A percentile compares a stretch with the other conserved stretches of the same genome.
Conservation (phyloP, 345 rosid species). For the Linum tenue region DNA sequence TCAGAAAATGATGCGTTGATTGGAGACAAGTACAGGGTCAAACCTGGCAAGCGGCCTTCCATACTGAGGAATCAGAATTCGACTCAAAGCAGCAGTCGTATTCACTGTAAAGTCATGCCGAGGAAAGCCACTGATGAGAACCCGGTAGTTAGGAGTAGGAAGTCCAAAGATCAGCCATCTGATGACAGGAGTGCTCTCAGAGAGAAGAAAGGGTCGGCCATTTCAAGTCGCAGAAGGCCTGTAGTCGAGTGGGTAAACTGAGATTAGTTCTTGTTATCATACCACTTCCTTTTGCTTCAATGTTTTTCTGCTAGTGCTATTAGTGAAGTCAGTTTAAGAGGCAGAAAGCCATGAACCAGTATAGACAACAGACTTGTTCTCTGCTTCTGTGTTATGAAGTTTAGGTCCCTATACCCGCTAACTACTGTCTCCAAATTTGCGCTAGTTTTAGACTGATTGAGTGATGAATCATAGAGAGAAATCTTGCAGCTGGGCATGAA, state of each 20-base stretch:
- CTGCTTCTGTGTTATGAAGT: no score
- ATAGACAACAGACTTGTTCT: no score
- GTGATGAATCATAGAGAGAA: no score
- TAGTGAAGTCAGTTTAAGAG: background rate
- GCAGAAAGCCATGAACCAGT: background rate
- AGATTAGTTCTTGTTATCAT: background rate
- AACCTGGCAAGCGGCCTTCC: constrained; percentile 13
- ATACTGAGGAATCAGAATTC: constrained; percentile 22
- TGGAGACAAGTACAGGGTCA: constrained; percentile 31
- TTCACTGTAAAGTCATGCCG: constrained; percentile 16
- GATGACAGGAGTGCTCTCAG: constrained; percentile 15
- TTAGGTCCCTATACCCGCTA: no score
- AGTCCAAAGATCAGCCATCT: constrained; percentile 16
- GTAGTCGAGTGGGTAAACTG: background rate
- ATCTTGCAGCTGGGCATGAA: no score
- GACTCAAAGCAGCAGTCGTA: constrained; percentile 24
- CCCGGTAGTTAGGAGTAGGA: constrained; percentile 8
- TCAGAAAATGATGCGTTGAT: constrained; percentile 48
- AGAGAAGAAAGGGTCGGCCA: constrained; percentile 19
- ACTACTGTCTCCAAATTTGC: no score
- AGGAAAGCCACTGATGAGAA: constrained; percentile 9
- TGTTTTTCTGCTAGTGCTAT: background rate
- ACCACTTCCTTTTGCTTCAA: background rate
- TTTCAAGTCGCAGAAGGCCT: constrained; percentile 19
- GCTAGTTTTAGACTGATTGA: no score